Conservation (phyloP, 306 rosid genomes). For the Pyrus betulifolia region DNA sequence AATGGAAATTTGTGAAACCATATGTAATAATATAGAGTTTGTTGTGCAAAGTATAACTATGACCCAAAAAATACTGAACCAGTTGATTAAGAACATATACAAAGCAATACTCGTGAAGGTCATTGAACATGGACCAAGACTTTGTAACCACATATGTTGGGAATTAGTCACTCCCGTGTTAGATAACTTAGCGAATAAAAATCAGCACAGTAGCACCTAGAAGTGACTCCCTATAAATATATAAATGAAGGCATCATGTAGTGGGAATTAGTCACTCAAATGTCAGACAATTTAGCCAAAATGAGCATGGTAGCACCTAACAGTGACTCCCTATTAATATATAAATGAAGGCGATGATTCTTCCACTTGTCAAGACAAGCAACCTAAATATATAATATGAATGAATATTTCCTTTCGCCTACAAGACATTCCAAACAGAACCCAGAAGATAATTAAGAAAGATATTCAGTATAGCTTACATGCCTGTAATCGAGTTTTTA, state of each 20-base stretch:
- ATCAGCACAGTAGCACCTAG: background rate
- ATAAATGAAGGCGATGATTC: background rate
- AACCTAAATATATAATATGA: background rate
- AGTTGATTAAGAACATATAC: background rate
- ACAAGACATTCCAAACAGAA: background rate
- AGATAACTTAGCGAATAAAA: background rate
- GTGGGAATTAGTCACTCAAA: background rate
- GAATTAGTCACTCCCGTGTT: background rate
- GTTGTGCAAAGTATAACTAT: background rate
- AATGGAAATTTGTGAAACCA: background rate
- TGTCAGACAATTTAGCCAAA: background rate
- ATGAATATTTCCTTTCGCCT: background rate
- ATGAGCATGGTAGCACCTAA: background rate
- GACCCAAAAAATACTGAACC: background rate
- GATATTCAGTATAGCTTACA: background rate
- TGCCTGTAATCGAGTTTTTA: constrained; percentile 39
- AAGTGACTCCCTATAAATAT: background rate
- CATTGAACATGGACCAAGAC: background rate
- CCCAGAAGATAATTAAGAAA: background rate
- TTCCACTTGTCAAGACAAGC: background rate
- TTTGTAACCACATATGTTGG: background rate
- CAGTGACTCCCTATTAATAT: background rate
- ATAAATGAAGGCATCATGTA: background rate
- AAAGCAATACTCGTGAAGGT: background rate
- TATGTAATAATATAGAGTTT: background rate